Percentiles rank a stretch among this genome's conserved stretches.
These are phyloP conservation scores for Mycena galericulata DNA, from an alignment of 768 basidiomycete species.

Conservation along the genomic window DNA sequence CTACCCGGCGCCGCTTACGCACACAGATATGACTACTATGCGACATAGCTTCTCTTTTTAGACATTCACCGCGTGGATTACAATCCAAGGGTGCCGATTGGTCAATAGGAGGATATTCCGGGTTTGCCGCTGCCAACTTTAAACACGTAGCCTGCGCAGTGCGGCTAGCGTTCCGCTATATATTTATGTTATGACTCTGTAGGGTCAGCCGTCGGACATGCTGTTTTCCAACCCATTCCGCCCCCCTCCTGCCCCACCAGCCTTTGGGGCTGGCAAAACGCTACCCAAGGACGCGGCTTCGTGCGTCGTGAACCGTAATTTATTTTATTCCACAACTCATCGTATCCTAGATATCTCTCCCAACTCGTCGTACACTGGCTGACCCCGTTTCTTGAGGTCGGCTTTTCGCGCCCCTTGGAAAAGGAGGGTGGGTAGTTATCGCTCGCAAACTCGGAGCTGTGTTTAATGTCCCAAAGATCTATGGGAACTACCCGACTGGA, in stretches of 20 bases:
- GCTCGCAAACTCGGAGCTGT: too few species aligned
- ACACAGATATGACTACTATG: too few species aligned
- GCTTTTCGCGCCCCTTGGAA: constrained; percentile 68
- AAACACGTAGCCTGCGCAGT: too few species aligned
- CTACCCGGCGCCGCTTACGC: too few species aligned
- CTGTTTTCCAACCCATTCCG: constrained; percentile 32
- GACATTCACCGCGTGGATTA: too few species aligned
- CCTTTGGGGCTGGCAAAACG: constrained; percentile 36
- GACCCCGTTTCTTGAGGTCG: constrained; percentile 64
- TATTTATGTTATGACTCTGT: too few species aligned
- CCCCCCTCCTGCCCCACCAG: constrained; percentile 37
- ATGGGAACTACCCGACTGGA: constrained; percentile 59
- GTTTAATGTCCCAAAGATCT: constrained; percentile 54
- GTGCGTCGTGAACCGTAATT: constrained; percentile 41
- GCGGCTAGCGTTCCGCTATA: too few species aligned
- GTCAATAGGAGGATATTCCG: too few species aligned
- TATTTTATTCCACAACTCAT: not conserved
- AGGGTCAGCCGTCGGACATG: constrained; percentile 16
- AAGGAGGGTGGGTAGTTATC: constrained; percentile 60
- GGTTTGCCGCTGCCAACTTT: too few species aligned
- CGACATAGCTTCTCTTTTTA: too few species aligned
- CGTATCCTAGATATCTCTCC: constrained; percentile 53
- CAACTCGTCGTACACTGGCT: constrained; percentile 66
- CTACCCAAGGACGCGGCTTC: constrained; percentile 43
- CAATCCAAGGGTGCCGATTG: too few species aligned